Evolutionary conservation across 2,329 filamentous ascomycete genomes (phyloP).

Genomic region (Pseudocercospora fuligena): DNA sequence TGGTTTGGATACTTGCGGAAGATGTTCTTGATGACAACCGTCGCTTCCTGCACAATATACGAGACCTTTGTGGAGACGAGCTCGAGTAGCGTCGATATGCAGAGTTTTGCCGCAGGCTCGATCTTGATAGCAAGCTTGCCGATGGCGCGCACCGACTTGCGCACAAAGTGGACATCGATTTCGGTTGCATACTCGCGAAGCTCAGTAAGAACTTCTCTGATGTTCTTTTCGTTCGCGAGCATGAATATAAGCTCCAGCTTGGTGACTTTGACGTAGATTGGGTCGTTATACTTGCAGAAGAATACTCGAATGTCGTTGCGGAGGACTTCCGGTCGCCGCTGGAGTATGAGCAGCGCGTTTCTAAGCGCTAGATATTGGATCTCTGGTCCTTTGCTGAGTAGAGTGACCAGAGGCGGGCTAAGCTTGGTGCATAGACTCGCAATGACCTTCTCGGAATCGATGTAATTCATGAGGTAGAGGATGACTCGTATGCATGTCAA

Average conservation of each 20-base stretch:
- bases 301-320: conserved; percentile 97
- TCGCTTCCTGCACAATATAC: conserved; percentile 98
- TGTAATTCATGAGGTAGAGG: conserved; percentile 98
- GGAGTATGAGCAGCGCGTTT: conserved; percentile 91
- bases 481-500: conserved; percentile 96
- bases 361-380: conserved; percentile 96
- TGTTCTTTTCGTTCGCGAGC: conserved; percentile 94
- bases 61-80: conserved; percentile 97
- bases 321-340: conserved; percentile 88
- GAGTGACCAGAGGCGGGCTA: conserved; percentile 90
- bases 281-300: conserved; percentile 99
- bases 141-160: conserved; percentile 95
- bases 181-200: conserved; percentile 94
- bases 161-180: conserved; percentile 97
- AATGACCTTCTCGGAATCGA: conserved; percentile 87
- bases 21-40: conserved; percentile 97
- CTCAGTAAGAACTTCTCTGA: conserved; percentile 91
- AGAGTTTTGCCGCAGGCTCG: conserved; percentile 85
- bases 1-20: conserved; percentile 99
- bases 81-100: conserved; percentile 90
- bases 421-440: conserved; percentile 86
- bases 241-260: conserved; percentile 99
- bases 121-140: conserved; percentile 99
- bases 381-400: conserved; percentile 93
- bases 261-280: conserved; percentile 98